phyloP scores from a whole-genome alignment of 2,329 filamentous ascomycete species.

The Chaetomium globosum region DNA sequence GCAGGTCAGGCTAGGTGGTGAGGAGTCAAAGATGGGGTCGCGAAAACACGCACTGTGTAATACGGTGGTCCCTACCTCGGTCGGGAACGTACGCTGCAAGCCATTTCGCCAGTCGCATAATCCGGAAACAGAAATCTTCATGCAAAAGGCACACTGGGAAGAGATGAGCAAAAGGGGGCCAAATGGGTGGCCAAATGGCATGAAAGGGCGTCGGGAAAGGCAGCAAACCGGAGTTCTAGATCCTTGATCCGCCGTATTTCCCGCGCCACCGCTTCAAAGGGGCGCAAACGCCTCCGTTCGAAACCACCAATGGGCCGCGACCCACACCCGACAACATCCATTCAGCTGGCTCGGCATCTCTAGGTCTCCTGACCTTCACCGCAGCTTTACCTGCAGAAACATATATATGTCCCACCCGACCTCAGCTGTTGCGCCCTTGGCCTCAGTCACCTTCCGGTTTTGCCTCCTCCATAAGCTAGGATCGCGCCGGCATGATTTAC shows the following conservation, averaged over 20 bases:
- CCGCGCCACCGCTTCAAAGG: slow-evolving; percentile 10
- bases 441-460: background rate
- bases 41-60: slow-evolving; percentile 17
- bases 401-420: background rate
- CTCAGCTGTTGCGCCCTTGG: background rate
- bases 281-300: slow-evolving; percentile 9
- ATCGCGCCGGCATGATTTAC: background rate
- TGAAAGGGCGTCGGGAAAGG: slow-evolving; percentile 9
- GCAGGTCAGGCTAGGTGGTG: background rate
- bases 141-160: background rate
- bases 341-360: background rate
- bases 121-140: slow-evolving; percentile 11
- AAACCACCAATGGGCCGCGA: slow-evolving; percentile 5
- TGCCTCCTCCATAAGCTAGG: background rate
- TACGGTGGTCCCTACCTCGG: background rate
- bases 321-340: slow-evolving; percentile 1
- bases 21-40: background rate
- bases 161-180: background rate
- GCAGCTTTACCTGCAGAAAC: slow-evolving; percentile 1
- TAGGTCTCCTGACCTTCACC: background rate
- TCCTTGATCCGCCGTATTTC: slow-evolving; percentile 12
- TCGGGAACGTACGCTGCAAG: slow-evolving; percentile 8
- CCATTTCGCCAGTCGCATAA: slow-evolving; percentile 5
- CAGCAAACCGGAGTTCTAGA: slow-evolving; percentile 16
- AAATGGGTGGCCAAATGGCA: background rate